Evolutionary conservation across 2,329 filamentous ascomycete genomes (phyloP).

Genomic region (Talaromyces sp.): DNA sequence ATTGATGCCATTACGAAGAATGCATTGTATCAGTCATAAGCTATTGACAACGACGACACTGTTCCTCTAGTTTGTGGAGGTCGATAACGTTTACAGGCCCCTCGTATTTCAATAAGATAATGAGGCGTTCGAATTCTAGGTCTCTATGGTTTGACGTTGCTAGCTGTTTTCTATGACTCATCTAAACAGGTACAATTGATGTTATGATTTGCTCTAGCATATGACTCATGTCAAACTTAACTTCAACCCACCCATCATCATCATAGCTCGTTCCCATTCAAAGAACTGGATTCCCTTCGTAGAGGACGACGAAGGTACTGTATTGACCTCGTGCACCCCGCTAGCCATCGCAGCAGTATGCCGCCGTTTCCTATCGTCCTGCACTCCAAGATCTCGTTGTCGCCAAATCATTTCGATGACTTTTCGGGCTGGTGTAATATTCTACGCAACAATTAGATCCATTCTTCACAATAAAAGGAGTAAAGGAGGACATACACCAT

Average conservation of each 20-base stretch:
- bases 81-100: no score
- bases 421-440: slow-evolving; percentile 26
- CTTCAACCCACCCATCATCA: slow-evolving; percentile 27
- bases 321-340: neutral
- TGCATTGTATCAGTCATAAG: neutral
- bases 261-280: slow-evolving; percentile 28
- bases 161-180: no score
- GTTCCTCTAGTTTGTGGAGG: no score
- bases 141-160: no score
- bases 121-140: no score
- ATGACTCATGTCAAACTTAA: slow-evolving; percentile 25
- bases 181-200: no score
- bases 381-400: slow-evolving; percentile 24
- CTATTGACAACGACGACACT: neutral
- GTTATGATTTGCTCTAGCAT: no score
- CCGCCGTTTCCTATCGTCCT: slow-evolving; percentile 23
- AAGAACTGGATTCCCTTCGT: slow-evolving; percentile 17
- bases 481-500: slow-evolving; percentile 21
- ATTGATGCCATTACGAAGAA: neutral
- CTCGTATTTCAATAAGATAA: no score
- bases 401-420: slow-evolving; percentile 31
- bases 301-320: neutral
- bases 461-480: no score
- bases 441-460: slow-evolving; percentile 17
- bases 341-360: slow-evolving; percentile 6